Conservation (phyloP, 768 basidiomycete species). For the Podaxis rugospora region DNA sequence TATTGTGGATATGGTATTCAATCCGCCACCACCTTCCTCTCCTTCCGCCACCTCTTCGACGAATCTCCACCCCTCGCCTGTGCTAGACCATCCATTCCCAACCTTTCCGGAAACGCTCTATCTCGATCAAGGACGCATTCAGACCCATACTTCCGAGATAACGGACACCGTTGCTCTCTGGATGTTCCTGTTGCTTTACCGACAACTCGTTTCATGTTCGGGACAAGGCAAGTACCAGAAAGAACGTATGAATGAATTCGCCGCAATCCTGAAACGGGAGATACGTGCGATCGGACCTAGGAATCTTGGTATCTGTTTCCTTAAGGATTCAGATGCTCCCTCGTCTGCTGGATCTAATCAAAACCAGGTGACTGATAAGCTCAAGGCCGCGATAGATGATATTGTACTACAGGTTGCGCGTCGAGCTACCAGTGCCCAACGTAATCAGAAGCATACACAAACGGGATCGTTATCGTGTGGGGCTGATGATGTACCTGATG, state of each 20-base stretch:
- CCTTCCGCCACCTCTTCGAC: slow-evolving; percentile 25
- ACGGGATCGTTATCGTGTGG: slow-evolving; percentile 19
- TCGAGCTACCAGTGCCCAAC: slow-evolving; percentile 50
- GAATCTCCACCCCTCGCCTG: slow-evolving; percentile 18
- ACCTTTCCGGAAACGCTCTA: slow-evolving; percentile 70
- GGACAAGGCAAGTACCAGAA: slow-evolving; percentile 11
- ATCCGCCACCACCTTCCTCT: slow-evolving; percentile 34
- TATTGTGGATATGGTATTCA: slow-evolving; percentile 62
- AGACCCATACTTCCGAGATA: slow-evolving; percentile 64
- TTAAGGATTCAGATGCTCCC: slow-evolving; percentile 18
- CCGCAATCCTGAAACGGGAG: slow-evolving; percentile 58
- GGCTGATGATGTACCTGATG: slow-evolving; percentile 39
- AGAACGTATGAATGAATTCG: slow-evolving; percentile 6
- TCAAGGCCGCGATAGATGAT: slow-evolving; percentile 39
- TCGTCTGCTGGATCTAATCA: slow-evolving; percentile 8
- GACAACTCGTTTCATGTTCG: slow-evolving; percentile 58
- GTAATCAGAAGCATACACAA: slow-evolving; percentile 11
- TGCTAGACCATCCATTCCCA: slow-evolving; percentile 11
- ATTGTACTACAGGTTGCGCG: slow-evolving; percentile 74
- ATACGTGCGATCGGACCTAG: slow-evolving; percentile 67
- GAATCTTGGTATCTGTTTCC: slow-evolving; percentile 60
- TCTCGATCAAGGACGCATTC: slow-evolving; percentile 70
- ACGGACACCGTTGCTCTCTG: slow-evolving; percentile 71
- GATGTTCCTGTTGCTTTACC: slow-evolving; percentile 78
- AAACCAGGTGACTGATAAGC: slow-evolving; percentile 3